These are phyloP conservation scores for Phycomyces blakesleeanus DNA, from an alignment of 192 early-diverging fungal genomes.

Conservation along the genomic window DNA sequence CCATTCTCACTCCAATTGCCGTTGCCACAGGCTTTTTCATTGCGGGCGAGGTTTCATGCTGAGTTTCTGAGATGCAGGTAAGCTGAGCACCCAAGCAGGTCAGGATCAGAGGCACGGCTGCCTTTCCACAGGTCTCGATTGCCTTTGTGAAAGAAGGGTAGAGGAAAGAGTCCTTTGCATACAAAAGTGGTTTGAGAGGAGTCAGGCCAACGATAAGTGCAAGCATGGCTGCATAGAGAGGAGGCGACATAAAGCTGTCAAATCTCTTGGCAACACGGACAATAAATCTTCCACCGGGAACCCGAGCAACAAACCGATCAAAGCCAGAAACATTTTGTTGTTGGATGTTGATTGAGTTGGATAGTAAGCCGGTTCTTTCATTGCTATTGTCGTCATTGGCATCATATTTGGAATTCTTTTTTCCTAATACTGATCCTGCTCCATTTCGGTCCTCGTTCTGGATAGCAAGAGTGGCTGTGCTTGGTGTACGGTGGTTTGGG, in stretches of 20 bases:
- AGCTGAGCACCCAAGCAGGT: conserved; percentile 74
- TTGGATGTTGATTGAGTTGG: conserved; percentile 25
- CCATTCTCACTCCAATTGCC: conserved; percentile 32
- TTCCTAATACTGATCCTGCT: not conserved
- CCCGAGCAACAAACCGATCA: conserved; percentile 65
- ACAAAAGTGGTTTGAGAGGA: conserved; percentile 58
- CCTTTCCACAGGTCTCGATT: conserved; percentile 68
- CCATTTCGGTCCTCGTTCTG: not conserved
- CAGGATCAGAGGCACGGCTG: conserved; percentile 74
- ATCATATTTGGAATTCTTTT: not conserved
- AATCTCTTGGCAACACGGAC: conserved; percentile 61
- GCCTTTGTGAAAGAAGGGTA: conserved; percentile 55
- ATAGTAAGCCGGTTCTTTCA: conserved; percentile 3
- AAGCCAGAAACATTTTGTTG: conserved; percentile 48
- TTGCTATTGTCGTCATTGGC: too few relatives aligned
- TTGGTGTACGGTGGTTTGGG: not conserved
- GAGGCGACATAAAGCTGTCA: conserved; percentile 56
- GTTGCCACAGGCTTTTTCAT: conserved; percentile 35
- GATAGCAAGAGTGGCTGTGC: not conserved
- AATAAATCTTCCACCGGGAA: conserved; percentile 65
- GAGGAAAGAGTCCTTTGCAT: conserved; percentile 52
- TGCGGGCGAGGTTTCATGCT: conserved; percentile 4
- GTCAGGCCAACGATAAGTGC: conserved; percentile 65
- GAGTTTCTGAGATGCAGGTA: conserved; percentile 13
- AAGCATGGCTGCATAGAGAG: conserved; percentile 64